Base-by-base conservation (phyloP, 1,284 basidiomycete genomes). In the Trichosporon sp. region DNA sequence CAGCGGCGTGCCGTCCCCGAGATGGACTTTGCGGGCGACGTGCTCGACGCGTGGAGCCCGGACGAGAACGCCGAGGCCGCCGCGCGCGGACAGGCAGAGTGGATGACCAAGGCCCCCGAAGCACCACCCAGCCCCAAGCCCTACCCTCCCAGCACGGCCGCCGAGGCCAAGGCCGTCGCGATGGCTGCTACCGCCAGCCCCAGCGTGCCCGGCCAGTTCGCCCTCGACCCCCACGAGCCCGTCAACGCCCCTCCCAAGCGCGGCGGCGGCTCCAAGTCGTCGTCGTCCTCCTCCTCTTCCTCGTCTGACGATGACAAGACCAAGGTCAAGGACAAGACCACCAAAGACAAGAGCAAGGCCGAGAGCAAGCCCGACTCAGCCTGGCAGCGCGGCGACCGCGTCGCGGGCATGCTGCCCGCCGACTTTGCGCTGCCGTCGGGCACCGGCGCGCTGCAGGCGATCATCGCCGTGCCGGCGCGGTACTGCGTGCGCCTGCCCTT, bases 11-110 rank as follows among this genome's bases (percentile, higher is more conserved):
- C 9, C 18, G 47, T 64, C 6, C 66, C 66, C 25, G 70, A 72
- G 60, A 68, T 72, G 66, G 68, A 72, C n/a, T 29, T 72, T 1
- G 12, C 38, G 7, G 71, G 71, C 42, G 51, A 32, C 6, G 71
- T 72, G 31, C 42, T 68, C 11, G 71, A 72, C n/a, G 64, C 62
- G 2, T 72, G 71, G 71, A 4, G 11, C 4, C 56, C 68, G 18
- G 68, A 42, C 13, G 64, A 18, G 23, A 9, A 32, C 12, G 42
- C 64, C 6, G 15, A 8, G 21, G 12, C 6, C 2, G 32, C 23
- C 3, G 56, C 27, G 3, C 18, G 23, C 21, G 47, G 47, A 5
- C 7, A 8, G 47, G 21, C 21, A 9, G 47, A 51, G 47, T 51
- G 47, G 47, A 51, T 51, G 47, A 25, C 2, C 15, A 51, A 51